Evolutionary conservation across 805 yeast species (phyloP), one percentile per base, ranked within the genome.

Genomic region (Ogataea ganodermae): DNA sequence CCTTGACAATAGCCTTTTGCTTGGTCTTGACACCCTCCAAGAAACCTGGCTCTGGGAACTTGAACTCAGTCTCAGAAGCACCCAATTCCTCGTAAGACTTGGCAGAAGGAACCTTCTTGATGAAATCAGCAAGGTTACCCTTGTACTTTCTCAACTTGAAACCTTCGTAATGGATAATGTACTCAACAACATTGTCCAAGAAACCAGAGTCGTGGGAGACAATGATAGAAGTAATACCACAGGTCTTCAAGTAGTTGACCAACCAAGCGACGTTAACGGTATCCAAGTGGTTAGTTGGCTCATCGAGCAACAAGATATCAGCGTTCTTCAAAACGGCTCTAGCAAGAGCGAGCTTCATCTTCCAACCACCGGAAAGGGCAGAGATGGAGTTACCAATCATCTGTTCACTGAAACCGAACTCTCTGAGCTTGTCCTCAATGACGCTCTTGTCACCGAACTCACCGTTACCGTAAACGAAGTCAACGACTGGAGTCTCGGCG

Each of bases 41-140:
- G 96, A 86, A 92, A 88, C 99, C 99, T 76, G 99, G 99, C 79
- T 88, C 97, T 73, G 99, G 99, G 97, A 94, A 94, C 63, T 69
- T 74, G 86, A 94, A 94, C 78, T 91, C 96, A 67, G 91, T 76
- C 71, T 89, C 97, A 61, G 99, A 92, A 68, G 97, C 97, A 71
- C 96, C 96, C 68, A 94, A 83, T 80, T 92, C 98, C 81, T 89
- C 90, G 86, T 94, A 94, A 64, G 98, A 85, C 81, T 90, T 87
- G 72, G 98, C 99, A 68, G 97, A 82, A 76, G 99, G 99, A 71
- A 94, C 96, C 81, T 88, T 88, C 86, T 88, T 88, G 73, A 94
- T 97, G 74, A 94, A 92, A 79, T 92, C 99, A 63, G 98, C 83
- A 72, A 94, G 84, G 89, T 94, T 94, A 87, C 99, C 99, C 84